These are phyloP conservation scores for Calocera viscosa DNA, from an alignment of 768 basidiomycete species.

Conservation along the genomic window DNA sequence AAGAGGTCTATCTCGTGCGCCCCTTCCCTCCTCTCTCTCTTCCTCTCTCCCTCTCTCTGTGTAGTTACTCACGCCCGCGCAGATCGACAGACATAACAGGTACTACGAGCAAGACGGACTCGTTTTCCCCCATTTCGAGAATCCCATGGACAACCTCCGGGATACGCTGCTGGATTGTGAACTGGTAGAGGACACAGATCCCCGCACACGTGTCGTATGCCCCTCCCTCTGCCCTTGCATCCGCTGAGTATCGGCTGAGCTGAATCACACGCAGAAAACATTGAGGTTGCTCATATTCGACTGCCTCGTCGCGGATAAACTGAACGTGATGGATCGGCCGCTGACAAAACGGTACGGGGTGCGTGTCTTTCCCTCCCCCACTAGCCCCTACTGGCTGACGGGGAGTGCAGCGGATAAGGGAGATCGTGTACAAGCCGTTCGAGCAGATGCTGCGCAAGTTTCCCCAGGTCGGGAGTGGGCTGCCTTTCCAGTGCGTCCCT, in stretches of 20 bases:
- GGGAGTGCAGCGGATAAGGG: constrained; percentile 49
- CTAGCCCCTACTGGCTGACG: not conserved
- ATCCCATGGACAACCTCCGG: constrained; percentile 50
- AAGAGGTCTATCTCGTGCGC: constrained; percentile 64
- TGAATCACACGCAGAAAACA: constrained; percentile 44
- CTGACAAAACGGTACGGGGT: constrained; percentile 87
- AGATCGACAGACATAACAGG: constrained; percentile 92
- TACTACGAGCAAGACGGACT: constrained; percentile 66
- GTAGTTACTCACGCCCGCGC: not conserved
- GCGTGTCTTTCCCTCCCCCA: constrained; percentile 22
- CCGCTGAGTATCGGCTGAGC: no score
- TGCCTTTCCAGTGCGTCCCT: constrained; percentile 70
- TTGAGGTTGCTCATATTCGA: constrained; percentile 82
- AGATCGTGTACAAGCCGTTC: constrained; percentile 77
- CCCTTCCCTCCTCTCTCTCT: constrained; percentile 12
- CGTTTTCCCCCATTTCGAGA: constrained; percentile 81
- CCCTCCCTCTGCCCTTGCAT: not conserved
- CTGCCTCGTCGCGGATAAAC: constrained; percentile 72
- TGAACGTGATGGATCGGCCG: constrained; percentile 74
- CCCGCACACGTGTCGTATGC: constrained; percentile 53
- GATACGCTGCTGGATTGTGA: constrained; percentile 88
- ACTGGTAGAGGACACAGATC: constrained; percentile 81
- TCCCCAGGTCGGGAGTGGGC: constrained; percentile 47
- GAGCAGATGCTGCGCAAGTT: constrained; percentile 53
- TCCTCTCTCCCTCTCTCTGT: not conserved